Evolutionary conservation across 2,329 filamentous ascomycete genomes (phyloP), one percentile per base, ranked within the genome.

Genomic region (Trichoderma aggressivum): DNA sequence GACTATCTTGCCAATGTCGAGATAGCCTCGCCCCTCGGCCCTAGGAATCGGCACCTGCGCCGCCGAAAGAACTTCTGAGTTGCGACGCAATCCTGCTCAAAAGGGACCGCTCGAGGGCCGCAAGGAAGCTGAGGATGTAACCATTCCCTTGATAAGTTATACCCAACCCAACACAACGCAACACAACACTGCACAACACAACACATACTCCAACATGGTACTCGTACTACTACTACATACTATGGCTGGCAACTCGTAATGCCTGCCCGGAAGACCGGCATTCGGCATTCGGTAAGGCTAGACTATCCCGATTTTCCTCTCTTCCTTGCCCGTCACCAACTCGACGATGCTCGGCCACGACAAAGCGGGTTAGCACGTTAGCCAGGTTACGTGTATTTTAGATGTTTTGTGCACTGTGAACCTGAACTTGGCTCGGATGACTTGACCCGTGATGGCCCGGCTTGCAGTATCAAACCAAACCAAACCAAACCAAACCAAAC

Each of bases 231-330:
- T n/a, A n/a, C n/a, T n/a, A n/a, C n/a, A n/a, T n/a, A n/a, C n/a
- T n/a, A n/a, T n/a, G n/a, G n/a, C n/a, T n/a, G n/a, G n/a, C n/a
- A n/a, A n/a, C n/a, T n/a, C n/a, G n/a, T n/a, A n/a, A n/a, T n/a
- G n/a, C n/a, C n/a, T n/a, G n/a, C n/a, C 62, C 62, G 62, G 39
- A 60, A 34, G 43, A 34, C 65, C 65, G 65, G 65, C 56, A 61
- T 69, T 69, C 65, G 65, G 65, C 65, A 50, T 69, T 69, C 65
- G 65, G 65, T 34, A 69, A 69, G 65, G 39, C 65, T 69, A 36
- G 28, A 26, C 16, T 61, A 61, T 61, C 18, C 56, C 65, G 65
- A 30, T 32, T 67, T 36, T 68, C 18, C 36, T 36, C 43, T 28
- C 21, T 50, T n/a, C 18, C 28, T 24, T 12, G 4, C 11, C n/a